A percentile compares a stretch with the other conserved stretches of the same genome.
These are phyloP conservation scores for Acarospora socialis DNA, from an alignment of 2,329 filamentous ascomycete species.

Conservation along the genomic window DNA sequence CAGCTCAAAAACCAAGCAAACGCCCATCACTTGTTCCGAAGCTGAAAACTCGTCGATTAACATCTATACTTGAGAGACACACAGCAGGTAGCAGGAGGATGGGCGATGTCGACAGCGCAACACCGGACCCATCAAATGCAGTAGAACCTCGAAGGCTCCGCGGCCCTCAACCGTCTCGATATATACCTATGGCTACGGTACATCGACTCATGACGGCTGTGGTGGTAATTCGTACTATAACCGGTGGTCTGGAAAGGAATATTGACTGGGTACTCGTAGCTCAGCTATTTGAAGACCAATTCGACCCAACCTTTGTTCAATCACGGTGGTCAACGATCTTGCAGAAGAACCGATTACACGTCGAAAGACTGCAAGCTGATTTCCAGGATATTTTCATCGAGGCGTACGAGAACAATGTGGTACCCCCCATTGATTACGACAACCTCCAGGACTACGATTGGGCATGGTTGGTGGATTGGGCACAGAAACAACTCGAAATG, in stretches of 20 bases:
- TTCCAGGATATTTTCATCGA: constrained; percentile 32
- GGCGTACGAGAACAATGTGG: constrained; percentile 28
- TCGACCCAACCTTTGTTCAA: constrained; percentile 25
- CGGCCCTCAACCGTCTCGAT: constrained; percentile 10
- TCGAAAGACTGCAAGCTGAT: constrained; percentile 31
- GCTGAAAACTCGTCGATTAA: constrained; percentile 6
- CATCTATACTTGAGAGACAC: background rate
- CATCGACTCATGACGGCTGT: constrained; percentile 29
- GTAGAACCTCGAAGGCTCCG: constrained; percentile 6
- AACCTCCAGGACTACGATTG: constrained; percentile 32
- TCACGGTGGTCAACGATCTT: constrained; percentile 25
- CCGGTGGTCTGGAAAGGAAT: constrained; percentile 28
- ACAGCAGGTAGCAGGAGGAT: no score
- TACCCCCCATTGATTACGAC: constrained; percentile 31
- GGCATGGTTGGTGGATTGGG: constrained; percentile 33
- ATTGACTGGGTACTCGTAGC: constrained; percentile 33
- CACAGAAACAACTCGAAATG: constrained; percentile 26
- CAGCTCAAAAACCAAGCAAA: no score
- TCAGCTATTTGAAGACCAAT: constrained; percentile 25
- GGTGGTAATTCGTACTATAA: constrained; percentile 29
- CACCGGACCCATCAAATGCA: no score
- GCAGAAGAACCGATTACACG: constrained; percentile 24
- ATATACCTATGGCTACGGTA: constrained; percentile 18
- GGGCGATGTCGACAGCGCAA: no score
- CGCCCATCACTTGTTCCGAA: no score